phyloP scores from a whole-genome alignment of 1,284 basidiomycete species.

The Athelia psychrophila region DNA sequence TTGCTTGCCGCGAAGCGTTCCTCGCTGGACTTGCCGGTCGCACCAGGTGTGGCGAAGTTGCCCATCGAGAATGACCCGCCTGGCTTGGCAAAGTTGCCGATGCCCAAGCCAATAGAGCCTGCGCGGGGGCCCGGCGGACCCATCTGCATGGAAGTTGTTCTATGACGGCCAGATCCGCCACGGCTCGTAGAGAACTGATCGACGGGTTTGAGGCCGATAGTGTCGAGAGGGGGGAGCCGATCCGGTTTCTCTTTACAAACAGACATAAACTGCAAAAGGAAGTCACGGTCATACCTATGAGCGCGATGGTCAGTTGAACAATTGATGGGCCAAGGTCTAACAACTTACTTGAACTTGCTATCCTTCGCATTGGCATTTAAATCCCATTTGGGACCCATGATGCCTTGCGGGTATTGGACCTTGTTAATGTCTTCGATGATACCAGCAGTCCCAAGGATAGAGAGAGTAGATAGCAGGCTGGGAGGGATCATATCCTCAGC shows the following conservation, averaged over 20 bases:
- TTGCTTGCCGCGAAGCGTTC: slow-evolving; percentile 47
- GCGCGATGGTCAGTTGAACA: neutral
- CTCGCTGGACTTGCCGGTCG: neutral
- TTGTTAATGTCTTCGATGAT: slow-evolving; percentile 82
- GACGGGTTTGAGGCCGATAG: neutral
- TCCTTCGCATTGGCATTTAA: slow-evolving; percentile 65
- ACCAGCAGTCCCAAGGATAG: slow-evolving; percentile 56
- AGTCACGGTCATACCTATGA: slow-evolving; percentile 73
- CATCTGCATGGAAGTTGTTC: neutral
- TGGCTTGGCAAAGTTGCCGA: slow-evolving; percentile 8
- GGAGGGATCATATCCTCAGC: slow-evolving; percentile 32
- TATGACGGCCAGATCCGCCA: neutral
- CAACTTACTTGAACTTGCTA: slow-evolving; percentile 26
- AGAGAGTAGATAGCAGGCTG: slow-evolving; percentile 52
- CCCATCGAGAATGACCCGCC: neutral
- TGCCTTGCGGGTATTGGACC: slow-evolving; percentile 82
- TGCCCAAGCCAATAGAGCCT: neutral
- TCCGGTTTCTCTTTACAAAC: slow-evolving; percentile 76
- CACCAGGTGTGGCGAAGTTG: neutral
- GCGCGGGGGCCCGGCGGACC: slow-evolving; percentile 25
- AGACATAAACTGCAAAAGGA: slow-evolving; percentile 78
- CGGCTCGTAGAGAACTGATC: slow-evolving; percentile 9
- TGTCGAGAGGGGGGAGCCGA: slow-evolving; percentile 60
- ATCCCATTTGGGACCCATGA: slow-evolving; percentile 82
- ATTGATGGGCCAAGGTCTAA: neutral